A percentile compares a stretch with the other conserved stretches of the same genome.
Conservation (phyloP, 768 basidiomycete species). For the Termitomyces sp. region DNA sequence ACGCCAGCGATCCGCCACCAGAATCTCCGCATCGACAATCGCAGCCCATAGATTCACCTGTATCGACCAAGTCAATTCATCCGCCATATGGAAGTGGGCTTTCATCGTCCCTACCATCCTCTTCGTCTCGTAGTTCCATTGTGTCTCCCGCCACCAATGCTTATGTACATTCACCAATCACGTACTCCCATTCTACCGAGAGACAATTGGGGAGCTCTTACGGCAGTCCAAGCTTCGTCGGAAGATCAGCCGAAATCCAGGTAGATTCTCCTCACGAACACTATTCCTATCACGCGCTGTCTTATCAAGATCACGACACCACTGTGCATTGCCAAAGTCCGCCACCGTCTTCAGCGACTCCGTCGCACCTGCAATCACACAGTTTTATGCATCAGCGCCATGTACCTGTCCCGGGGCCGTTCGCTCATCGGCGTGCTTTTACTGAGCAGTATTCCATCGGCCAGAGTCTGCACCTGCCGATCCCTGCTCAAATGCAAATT, state of each 20-base stretch:
- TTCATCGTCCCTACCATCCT: conserved; percentile 33
- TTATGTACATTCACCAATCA: conserved; percentile 32
- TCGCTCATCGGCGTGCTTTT: conserved; percentile 50
- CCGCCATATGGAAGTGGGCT: conserved; percentile 34
- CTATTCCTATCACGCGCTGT: conserved; percentile 45
- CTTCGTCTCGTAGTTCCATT: conserved; percentile 36
- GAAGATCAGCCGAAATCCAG: conserved; percentile 36
- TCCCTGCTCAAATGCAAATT: conserved; percentile 36
- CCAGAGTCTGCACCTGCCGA: conserved; percentile 45
- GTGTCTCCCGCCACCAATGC: conserved; percentile 27
- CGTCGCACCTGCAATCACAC: conserved; percentile 26
- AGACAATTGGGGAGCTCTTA: conserved; percentile 43
- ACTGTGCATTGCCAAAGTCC: conserved; percentile 34
- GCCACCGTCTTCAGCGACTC: conserved; percentile 27
- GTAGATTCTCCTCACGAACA: conserved; percentile 40
- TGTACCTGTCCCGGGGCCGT: conserved; percentile 31
- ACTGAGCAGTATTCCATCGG: conserved; percentile 48
- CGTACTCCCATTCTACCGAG: conserved; percentile 45
- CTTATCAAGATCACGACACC: conserved; percentile 39
- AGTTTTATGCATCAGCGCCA: conserved; percentile 35
- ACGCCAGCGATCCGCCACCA: conserved; percentile 27
- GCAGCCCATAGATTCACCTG: conserved; percentile 35
- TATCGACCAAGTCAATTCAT: conserved; percentile 43
- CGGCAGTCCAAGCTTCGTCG: conserved; percentile 38
- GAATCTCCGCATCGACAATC: conserved; percentile 39